Percentiles rank a stretch among this genome's conserved stretches.
Evolutionary conservation across 2,329 filamentous ascomycete genomes (phyloP).

Genomic region (Bipolaris victoriae): DNA sequence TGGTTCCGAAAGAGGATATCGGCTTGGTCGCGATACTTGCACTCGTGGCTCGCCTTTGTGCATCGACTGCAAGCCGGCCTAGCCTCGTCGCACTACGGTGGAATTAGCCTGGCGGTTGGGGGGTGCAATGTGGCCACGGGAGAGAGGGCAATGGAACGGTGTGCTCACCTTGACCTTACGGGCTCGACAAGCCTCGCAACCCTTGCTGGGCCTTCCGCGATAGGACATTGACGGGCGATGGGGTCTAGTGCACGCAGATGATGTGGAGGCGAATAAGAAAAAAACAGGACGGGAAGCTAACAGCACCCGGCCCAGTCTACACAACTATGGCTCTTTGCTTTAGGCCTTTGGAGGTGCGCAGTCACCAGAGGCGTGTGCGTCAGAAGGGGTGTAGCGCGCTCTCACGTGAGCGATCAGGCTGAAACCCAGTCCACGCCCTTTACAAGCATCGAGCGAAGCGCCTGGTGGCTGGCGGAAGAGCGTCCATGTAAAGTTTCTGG

Average conservation of each 20-base stretch:
- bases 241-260: slow-evolving; percentile 6
- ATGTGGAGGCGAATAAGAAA: background rate
- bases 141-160: background rate
- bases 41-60: slow-evolving; percentile 34
- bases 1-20: slow-evolving; percentile 45
- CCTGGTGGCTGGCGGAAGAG: slow-evolving; percentile 4
- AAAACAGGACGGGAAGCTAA: slow-evolving; percentile 1
- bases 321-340: slow-evolving; percentile 2
- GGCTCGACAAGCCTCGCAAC: slow-evolving; percentile 43
- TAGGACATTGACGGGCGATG: slow-evolving; percentile 35
- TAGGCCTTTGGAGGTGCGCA: slow-evolving; percentile 4
- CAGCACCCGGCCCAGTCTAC: background rate
- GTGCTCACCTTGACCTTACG: slow-evolving; percentile 43
- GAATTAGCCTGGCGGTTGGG: slow-evolving; percentile 6
- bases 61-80: slow-evolving; percentile 42
- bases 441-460: slow-evolving; percentile 6
- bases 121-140: background rate
- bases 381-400: slow-evolving; percentile 5
- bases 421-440: slow-evolving; percentile 9
- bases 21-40: slow-evolving; percentile 42
- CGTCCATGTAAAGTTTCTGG: slow-evolving; percentile 12
- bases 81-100: slow-evolving; percentile 40
- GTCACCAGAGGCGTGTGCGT: slow-evolving; percentile 6
- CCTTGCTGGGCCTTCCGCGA: slow-evolving; percentile 45
- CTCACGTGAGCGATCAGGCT: slow-evolving; percentile 11